Conservation (phyloP, 257 asterid genomes). For the Solanum etuberosum region DNA sequence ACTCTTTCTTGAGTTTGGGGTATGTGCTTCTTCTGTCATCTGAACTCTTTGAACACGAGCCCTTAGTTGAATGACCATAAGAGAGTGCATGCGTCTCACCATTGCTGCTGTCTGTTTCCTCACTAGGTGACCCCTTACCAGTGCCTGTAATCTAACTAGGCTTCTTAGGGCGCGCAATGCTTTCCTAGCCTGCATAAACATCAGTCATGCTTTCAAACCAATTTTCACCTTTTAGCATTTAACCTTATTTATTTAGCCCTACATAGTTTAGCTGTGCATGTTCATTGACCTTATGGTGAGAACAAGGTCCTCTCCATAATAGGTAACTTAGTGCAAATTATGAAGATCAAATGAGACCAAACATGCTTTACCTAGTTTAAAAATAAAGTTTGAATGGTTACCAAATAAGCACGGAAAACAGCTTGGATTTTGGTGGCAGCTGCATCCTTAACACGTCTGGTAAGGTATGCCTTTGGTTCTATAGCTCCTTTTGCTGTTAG, state of each 20-base stretch:
- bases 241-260: neutral
- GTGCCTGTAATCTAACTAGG: constrained; percentile 70
- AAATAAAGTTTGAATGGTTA: neutral
- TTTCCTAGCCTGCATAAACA: constrained; percentile 53
- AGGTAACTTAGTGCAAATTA: neutral
- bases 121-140: constrained; percentile 65
- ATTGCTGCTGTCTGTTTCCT: constrained; percentile 47
- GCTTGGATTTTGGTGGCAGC: constrained; percentile 72
- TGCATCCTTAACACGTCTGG: constrained; percentile 5
- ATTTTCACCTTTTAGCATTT: neutral
- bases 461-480: neutral
- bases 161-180: constrained; percentile 60
- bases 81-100: constrained; percentile 48
- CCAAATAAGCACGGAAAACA: constrained; percentile 61
- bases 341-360: neutral
- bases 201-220: neutral
- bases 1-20: constrained; percentile 8
- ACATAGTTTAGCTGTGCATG: neutral
- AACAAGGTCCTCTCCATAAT: neutral
- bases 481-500: constrained; percentile 1
- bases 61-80: constrained; percentile 57
- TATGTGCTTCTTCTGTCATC: constrained; percentile 26
- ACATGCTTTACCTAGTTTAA: neutral
- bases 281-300: neutral
- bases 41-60: constrained; percentile 53